Conservation (phyloP, 345 rosid genomes). For the Brassica juncea region DNA sequence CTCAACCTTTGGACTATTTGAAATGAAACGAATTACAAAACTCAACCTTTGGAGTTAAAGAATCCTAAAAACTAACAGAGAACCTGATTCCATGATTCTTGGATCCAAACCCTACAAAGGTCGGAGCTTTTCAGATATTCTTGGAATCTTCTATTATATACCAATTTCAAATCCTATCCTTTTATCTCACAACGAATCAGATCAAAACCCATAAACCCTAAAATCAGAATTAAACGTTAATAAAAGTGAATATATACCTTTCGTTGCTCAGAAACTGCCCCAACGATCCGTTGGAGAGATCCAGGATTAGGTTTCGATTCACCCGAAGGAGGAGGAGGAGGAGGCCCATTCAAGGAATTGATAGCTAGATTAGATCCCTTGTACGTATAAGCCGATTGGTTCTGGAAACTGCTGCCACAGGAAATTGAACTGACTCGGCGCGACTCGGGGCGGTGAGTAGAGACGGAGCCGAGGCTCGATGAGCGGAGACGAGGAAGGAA, state of each 20-base stretch:
- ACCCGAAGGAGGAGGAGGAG: slow-evolving; percentile 22
- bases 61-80: slow-evolving; percentile 1
- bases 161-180: neutral
- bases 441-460: slow-evolving; percentile 34
- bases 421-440: slow-evolving; percentile 51
- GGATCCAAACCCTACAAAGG: slow-evolving; percentile 27
- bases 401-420: slow-evolving; percentile 45
- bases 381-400: slow-evolving; percentile 27
- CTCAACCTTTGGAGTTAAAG: neutral
- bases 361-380: slow-evolving; percentile 11
- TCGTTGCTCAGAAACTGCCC: slow-evolving; percentile 37
- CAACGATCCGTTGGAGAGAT: slow-evolving; percentile 41
- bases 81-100: slow-evolving; percentile 21
- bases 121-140: slow-evolving; percentile 18
- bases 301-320: slow-evolving; percentile 41
- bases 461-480: slow-evolving; percentile 37
- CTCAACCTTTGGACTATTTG: neutral
- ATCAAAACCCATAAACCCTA: slow-evolving; percentile 21
- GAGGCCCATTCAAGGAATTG: slow-evolving; percentile 18
- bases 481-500: slow-evolving; percentile 49
- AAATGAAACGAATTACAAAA: neutral
- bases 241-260: slow-evolving; percentile 55
- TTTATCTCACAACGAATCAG: neutral
- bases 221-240: neutral
- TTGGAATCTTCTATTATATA: slow-evolving; percentile 25